Conservation (phyloP, 2,329 filamentous ascomycete genomes). For the Drechmeria coniospora region DNA sequence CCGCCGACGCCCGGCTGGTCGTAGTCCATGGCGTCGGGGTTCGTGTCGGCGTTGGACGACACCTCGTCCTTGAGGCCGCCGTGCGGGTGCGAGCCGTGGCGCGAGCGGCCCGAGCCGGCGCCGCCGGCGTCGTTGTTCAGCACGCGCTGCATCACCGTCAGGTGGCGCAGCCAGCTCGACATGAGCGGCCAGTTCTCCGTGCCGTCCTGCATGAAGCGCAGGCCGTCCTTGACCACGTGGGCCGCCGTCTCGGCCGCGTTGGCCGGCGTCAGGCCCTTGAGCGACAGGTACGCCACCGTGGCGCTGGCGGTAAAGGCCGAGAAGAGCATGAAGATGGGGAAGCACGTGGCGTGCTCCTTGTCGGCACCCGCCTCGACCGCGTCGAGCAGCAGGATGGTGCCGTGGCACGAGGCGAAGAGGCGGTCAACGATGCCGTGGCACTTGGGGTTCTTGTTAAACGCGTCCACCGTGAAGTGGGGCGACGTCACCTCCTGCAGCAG, state of each 20-base stretch:
- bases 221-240: constrained; percentile 40
- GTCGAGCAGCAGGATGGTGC: constrained; percentile 38
- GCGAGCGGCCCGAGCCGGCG: constrained; percentile 10
- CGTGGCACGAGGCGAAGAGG: constrained; percentile 43
- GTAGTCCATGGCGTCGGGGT: constrained; percentile 41
- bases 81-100: constrained; percentile 19
- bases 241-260: constrained; percentile 42
- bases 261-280: constrained; percentile 41
- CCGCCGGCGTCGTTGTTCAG: constrained; percentile 34
- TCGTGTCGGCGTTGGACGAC: constrained; percentile 38
- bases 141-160: constrained; percentile 46
- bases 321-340: constrained; percentile 49
- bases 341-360: constrained; percentile 42
- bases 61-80: constrained; percentile 35
- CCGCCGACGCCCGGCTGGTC: constrained; percentile 24
- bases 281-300: constrained; percentile 45
- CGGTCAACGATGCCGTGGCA: constrained; percentile 38
- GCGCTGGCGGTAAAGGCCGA: constrained; percentile 45
- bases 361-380: constrained; percentile 40
- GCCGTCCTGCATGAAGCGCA: constrained; percentile 43
- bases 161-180: constrained; percentile 42
- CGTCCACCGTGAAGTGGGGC: constrained; percentile 35
- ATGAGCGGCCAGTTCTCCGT: constrained; percentile 45
- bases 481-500: constrained; percentile 42
- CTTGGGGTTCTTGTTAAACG: constrained; percentile 34